Evolutionary conservation across 2,329 filamentous ascomycete genomes (phyloP).

Genomic region (Calonectria leucothoes): DNA sequence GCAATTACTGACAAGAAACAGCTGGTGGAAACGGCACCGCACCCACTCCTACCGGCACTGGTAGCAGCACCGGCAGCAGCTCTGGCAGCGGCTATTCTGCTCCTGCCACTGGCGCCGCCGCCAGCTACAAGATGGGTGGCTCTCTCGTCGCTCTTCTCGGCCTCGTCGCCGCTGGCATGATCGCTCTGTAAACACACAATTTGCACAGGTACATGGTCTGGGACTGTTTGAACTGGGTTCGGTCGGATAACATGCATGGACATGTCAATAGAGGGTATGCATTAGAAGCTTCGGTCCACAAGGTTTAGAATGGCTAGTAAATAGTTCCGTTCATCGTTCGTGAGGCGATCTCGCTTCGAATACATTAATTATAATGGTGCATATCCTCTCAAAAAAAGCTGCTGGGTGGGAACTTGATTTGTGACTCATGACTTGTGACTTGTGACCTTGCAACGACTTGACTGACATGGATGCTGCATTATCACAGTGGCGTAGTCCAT

Average conservation of each 20-base stretch:
- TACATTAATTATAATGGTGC: slow-evolving; percentile 43
- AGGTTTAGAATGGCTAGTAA: slow-evolving; percentile 21
- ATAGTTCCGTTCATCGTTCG: slow-evolving; percentile 30
- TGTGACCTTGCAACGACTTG: background rate
- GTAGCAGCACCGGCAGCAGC: slow-evolving; percentile 21
- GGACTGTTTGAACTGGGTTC: slow-evolving; percentile 4
- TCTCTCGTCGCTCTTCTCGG: slow-evolving; percentile 38
- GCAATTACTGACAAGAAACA: slow-evolving; percentile 11
- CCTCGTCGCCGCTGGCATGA: slow-evolving; percentile 33
- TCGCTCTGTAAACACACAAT: slow-evolving; percentile 37
- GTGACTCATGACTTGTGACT: background rate
- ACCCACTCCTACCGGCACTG: background rate
- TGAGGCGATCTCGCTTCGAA: slow-evolving; percentile 35
- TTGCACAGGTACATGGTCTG: slow-evolving; percentile 4
- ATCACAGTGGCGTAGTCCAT: background rate
- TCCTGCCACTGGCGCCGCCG: slow-evolving; percentile 31
- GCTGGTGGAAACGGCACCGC: slow-evolving; percentile 14
- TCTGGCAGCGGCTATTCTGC: slow-evolving; percentile 25
- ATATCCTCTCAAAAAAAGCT: slow-evolving; percentile 21
- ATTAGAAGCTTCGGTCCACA: background rate
- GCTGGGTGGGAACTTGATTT: background rate
- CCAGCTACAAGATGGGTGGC: slow-evolving; percentile 16
- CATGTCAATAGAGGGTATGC: slow-evolving; percentile 2
- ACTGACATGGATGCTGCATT: background rate
- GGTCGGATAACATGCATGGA: background rate